Conservation (phyloP, 2,329 filamentous ascomycete genomes). For the Endocalyx cinctus region DNA sequence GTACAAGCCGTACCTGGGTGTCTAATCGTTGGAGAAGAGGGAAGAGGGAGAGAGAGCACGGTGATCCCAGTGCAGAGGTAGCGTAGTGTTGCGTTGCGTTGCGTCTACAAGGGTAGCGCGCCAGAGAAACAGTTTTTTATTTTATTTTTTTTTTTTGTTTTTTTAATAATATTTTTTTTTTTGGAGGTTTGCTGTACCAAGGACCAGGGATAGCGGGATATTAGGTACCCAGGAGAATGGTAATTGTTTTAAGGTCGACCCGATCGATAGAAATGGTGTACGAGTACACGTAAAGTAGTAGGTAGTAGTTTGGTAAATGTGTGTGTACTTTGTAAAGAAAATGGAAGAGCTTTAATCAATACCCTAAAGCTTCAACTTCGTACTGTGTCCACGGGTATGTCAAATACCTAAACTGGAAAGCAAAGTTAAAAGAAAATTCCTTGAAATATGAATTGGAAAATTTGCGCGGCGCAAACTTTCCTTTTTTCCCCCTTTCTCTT, state of each 20-base stretch:
- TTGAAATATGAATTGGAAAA: too few relatives aligned
- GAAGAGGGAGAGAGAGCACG: slow-evolving; percentile 11
- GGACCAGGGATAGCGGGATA: too few relatives aligned
- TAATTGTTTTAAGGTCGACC: slow-evolving; percentile 3
- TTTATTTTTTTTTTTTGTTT: slow-evolving; percentile 2
- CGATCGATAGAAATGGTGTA: too few relatives aligned
- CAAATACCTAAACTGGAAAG: background rate
- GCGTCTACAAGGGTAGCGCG: slow-evolving; percentile 20
- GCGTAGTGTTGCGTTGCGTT: slow-evolving; percentile 19
- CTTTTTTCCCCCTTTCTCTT: background rate
- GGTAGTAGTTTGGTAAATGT: slow-evolving; percentile 3
- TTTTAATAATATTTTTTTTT: too few relatives aligned
- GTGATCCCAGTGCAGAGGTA: slow-evolving; percentile 12
- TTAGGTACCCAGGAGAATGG: too few relatives aligned
- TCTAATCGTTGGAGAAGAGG: slow-evolving; percentile 13
- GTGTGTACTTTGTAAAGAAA: background rate
- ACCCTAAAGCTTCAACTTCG: background rate
- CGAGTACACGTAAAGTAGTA: too few relatives aligned
- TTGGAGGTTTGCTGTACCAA: too few relatives aligned
- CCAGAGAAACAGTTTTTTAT: slow-evolving; percentile 15
- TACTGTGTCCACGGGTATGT: background rate
- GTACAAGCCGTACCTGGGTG: slow-evolving; percentile 12
- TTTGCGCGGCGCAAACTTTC: too few relatives aligned
- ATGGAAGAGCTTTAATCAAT: background rate
- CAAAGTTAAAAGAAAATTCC: background rate